A percentile compares a stretch with the other conserved stretches of the same genome.
Evolutionary conservation across 176 grass and related monocot species (phyloP).

Genomic region (Raddia guianensis): DNA sequence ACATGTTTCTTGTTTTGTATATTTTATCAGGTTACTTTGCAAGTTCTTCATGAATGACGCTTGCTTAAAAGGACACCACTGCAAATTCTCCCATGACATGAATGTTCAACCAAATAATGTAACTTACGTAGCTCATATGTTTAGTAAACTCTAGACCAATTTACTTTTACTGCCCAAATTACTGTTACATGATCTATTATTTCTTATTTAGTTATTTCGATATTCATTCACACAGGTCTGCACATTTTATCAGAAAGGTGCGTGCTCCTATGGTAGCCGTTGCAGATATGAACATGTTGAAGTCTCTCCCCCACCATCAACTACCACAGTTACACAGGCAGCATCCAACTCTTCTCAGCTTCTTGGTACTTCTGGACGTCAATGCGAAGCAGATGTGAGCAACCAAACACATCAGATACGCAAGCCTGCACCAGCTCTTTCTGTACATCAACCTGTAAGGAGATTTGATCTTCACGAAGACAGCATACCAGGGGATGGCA

Average conservation of each 20-base stretch:
- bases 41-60: constrained; percentile 86
- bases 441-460: constrained; percentile 27
- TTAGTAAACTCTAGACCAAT: constrained; percentile 27
- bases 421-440: not conserved
- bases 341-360: constrained; percentile 51
- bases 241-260: constrained; percentile 88
- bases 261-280: constrained; percentile 75
- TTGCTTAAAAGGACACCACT: constrained; percentile 90
- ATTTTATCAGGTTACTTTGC: constrained; percentile 71
- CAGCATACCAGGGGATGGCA: constrained; percentile 29
- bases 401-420: constrained; percentile 24
- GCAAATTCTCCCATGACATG: constrained; percentile 91
- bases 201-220: constrained; percentile 30
- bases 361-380: constrained; percentile 38
- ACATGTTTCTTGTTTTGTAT: constrained; percentile 32
- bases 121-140: constrained; percentile 33
- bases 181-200: constrained; percentile 21
- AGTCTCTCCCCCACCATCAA: constrained; percentile 44
- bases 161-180: constrained; percentile 16
- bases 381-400: constrained; percentile 34
- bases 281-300: constrained; percentile 86
- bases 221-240: constrained; percentile 59
- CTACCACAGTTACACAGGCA: constrained; percentile 31
- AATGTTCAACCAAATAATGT: constrained; percentile 85
- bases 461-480: constrained; percentile 31